Base-by-base conservation (phyloP, 2,329 filamentous ascomycete species). In the Ophioceras dolichostomum region DNA sequence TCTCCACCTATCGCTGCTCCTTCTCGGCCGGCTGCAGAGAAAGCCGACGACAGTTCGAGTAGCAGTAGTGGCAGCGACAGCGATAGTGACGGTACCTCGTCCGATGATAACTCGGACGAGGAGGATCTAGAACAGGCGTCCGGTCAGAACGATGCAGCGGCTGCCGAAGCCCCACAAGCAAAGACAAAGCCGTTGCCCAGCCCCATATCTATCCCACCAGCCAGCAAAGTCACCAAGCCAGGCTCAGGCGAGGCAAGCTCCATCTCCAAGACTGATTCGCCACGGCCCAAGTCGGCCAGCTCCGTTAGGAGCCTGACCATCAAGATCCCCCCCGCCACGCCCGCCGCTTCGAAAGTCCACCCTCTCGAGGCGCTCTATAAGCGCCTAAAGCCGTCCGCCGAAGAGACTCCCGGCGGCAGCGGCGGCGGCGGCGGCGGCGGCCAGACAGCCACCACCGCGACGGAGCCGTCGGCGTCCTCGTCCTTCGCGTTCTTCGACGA, bases 301-400 rank as follows among this genome's bases (percentile, higher is more conserved):
- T 72, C 69, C 10, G 51, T 61, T 24, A 63, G 58, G 41, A 65
- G 60, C 47, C 56, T 79, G 31, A 68, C 64, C 19, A 73, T 78
- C 54, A 68, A 67, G 47, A 72, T 74, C 39, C 68, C 68, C 13
- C 60, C 65, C 16, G 43, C 57, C 38, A 64, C 64, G 5, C 62
- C 69, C 1, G 55, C 59, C n/a, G 43, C 54, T 3, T 45, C 56
- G 36, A 64, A 71, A 43, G 64, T 94, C 0, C 89, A 96, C 47
- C 89, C 91, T 0, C 70, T 96, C 2, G 88, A 96, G 62, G 86
- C 86, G 1, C 71, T 96, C 3, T 98, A 93, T 68, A 96, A 95
- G 61, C 76, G 76, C 4, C 59, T 73, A 1, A 69, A 74, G 26
- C 56, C 63, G 22, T 56, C 57, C 4, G 57, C 20, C 16, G 32